phyloP scores from a whole-genome alignment of 164 flowering plant species.

The Santalum album region DNA sequence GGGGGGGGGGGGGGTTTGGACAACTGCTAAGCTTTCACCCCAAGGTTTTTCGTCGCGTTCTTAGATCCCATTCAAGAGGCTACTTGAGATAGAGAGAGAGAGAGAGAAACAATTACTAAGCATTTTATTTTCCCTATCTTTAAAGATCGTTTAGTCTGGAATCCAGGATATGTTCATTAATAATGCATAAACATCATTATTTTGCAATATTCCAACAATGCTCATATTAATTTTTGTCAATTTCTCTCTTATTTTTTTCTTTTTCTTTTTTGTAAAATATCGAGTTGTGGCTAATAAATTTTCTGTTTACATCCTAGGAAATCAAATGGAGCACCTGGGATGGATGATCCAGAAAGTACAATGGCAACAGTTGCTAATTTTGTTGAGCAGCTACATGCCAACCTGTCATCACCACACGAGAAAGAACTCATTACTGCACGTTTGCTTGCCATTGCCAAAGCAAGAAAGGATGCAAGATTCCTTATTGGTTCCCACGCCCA shows the following conservation, averaged over 20 bases:
- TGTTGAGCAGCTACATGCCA: slow-evolving; percentile 79
- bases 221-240: too few species aligned
- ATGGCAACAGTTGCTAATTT: slow-evolving; percentile 66
- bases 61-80: too few species aligned
- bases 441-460: slow-evolving; percentile 54
- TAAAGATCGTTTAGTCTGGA: too few species aligned
- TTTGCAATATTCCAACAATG: too few species aligned
- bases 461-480: slow-evolving; percentile 65
- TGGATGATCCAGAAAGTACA: slow-evolving; percentile 62
- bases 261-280: not conserved
- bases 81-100: too few species aligned
- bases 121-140: too few species aligned
- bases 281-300: not conserved
- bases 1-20: not conserved
- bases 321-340: slow-evolving; percentile 37
- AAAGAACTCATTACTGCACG: slow-evolving; percentile 75
- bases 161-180: too few species aligned
- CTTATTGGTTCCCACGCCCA: slow-evolving; percentile 74
- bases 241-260: not conserved
- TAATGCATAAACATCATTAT: too few species aligned
- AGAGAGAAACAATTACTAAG: too few species aligned
- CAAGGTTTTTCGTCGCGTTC: too few species aligned
- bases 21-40: too few species aligned
- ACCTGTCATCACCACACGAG: slow-evolving; percentile 59
- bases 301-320: slow-evolving; percentile 37